These are phyloP conservation scores for Isabelozyma rhagii DNA, from an alignment of 805 yeast genomes.

Conservation along the genomic window DNA sequence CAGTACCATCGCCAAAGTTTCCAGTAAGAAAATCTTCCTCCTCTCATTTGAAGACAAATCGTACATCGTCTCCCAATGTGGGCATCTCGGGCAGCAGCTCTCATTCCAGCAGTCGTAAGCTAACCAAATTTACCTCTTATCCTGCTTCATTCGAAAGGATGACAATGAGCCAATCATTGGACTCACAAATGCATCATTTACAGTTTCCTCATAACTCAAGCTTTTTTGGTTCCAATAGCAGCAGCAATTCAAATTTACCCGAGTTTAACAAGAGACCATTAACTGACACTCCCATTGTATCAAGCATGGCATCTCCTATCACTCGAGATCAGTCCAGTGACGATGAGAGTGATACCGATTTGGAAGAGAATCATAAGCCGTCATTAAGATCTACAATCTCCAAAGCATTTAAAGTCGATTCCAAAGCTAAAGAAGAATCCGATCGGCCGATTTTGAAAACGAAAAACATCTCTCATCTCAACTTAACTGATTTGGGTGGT, in stretches of 20 bases:
- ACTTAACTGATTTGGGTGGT: conserved; percentile 2
- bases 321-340: conserved; percentile 27
- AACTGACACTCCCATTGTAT: conserved; percentile 70
- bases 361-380: conserved; percentile 10
- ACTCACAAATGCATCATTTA: conserved; percentile 3
- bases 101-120: no score
- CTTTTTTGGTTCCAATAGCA: not conserved
- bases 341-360: conserved; percentile 15
- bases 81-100: no score
- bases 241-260: conserved; percentile 31
- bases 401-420: conserved; percentile 36
- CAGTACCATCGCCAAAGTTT: no score
- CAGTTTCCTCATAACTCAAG: not conserved
- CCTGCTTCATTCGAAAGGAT: conserved; percentile 7
- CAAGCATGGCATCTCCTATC: conserved; percentile 54
- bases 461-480: conserved; percentile 19
- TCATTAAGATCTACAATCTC: conserved; percentile 28
- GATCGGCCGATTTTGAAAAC: conserved; percentile 3
- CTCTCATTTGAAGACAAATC: no score
- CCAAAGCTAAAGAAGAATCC: conserved; percentile 7
- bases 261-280: conserved; percentile 69
- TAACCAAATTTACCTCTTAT: conserved; percentile 8
- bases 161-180: conserved; percentile 10
- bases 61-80: no score
- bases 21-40: no score